phyloP scores from a whole-genome alignment of 179 eudicot species.

The Beta macrorhiza region DNA sequence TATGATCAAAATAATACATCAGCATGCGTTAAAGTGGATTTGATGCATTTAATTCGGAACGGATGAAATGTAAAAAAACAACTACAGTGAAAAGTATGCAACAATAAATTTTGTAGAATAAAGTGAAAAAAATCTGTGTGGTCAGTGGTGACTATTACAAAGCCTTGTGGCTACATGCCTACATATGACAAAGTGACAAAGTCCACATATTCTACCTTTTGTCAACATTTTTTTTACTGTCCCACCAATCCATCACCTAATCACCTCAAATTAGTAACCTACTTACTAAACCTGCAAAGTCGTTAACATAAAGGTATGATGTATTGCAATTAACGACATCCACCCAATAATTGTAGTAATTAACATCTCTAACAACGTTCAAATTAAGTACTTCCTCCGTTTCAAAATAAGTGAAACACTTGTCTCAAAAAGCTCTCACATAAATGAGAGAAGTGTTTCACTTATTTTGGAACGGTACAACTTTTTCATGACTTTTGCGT shows the following conservation, averaged over 20 bases:
- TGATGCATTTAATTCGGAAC: too few species aligned
- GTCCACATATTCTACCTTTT: background rate
- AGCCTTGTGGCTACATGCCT: background rate
- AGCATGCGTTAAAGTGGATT: too few species aligned
- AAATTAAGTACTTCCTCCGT: background rate
- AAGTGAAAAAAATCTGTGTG: too few species aligned
- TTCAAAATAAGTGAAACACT: too few species aligned
- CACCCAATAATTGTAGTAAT: slow-evolving; percentile 1
- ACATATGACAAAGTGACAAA: background rate
- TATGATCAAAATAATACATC: too few species aligned
- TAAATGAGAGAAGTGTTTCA: too few species aligned
- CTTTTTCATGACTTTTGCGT: background rate
- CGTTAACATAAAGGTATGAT: background rate
- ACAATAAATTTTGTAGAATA: too few species aligned
- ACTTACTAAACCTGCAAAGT: slow-evolving; percentile 4
- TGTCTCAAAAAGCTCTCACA: too few species aligned
- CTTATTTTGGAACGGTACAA: too few species aligned
- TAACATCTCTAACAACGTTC: slow-evolving; percentile 1
- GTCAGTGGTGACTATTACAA: background rate
- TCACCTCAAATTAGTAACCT: slow-evolving; percentile 8
- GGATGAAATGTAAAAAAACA: too few species aligned
- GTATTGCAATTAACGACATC: slow-evolving; percentile 5
- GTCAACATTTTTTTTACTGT: slow-evolving; percentile 4
- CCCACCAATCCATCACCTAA: slow-evolving; percentile 10
- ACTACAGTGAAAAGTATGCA: too few species aligned